Evolutionary conservation across 768 basidiomycete genomes (phyloP), one percentile per base, ranked within the genome.

Genomic region (Obba rivulosa): DNA sequence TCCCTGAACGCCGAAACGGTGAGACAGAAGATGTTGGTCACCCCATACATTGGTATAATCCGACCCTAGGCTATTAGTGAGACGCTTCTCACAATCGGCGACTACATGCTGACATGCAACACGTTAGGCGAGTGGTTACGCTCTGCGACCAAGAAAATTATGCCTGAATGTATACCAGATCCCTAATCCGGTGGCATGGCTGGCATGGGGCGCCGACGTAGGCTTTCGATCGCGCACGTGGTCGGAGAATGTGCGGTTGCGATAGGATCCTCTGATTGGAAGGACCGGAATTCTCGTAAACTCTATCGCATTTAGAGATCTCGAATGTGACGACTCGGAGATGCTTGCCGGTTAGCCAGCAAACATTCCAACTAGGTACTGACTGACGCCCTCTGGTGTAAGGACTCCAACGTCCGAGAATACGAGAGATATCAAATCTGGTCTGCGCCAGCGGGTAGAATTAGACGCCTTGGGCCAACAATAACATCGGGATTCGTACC

Each of bases 331-430:
- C 23, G 35, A 40, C 39, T 48, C 49, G 51, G 50, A 50, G 34
- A 42, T 57, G 55, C 52, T 57, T 55, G 49, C 49, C 44, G 44
- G 38, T 71, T 62, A 86, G 57, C 82, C 87, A 54, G 87, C 85
- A 71, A 91, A 95, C 84, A 94, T 92, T 55, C 90, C 92, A 50
- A 96, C 93, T 38, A 96, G 77, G 65, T 94, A 94, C 65, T 93
- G 92, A 67, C 90, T 93, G 55, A 96, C 91, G 49, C 89, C 88
- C 69, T 91, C 88, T 25, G 93, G 92, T 18, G 91, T 92, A 53
- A 94, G 74, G 57, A 90, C 89, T 18, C 95, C 95, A 36, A 97
- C 83, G 58, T 98, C 95, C 48, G 89, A 92, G 63, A 97, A 89
- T 34, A 98, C 91, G 34, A 97, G 77, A 31, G 91, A 87, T 54